Conservation (phyloP, 306 rosid genomes). For the apple (Malus domestica) region DNA sequence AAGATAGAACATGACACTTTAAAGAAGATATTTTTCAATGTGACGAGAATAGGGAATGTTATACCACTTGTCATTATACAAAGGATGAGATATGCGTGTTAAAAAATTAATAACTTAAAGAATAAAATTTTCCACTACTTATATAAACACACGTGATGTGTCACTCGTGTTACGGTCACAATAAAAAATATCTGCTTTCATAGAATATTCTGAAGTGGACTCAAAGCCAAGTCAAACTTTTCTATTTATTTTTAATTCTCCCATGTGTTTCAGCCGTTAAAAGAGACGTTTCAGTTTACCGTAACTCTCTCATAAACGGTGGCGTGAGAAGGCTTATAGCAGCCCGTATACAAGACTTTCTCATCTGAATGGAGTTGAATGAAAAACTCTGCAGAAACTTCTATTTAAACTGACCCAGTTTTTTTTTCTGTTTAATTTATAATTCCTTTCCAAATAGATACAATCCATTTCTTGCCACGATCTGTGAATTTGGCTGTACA, state of each 20-base stretch:
- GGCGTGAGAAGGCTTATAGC: too few species aligned
- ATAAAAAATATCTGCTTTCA: too few species aligned
- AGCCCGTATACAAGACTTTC: background rate
- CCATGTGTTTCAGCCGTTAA: background rate
- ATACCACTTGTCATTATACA: too few species aligned
- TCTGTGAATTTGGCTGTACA: slow-evolving; percentile 10
- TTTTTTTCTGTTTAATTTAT: background rate
- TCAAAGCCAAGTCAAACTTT: background rate
- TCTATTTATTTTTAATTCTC: background rate
- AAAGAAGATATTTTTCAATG: background rate
- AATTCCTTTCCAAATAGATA: background rate
- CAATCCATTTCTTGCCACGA: background rate
- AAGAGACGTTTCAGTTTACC: too few species aligned
- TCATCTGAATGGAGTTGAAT: background rate
- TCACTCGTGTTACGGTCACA: too few species aligned
- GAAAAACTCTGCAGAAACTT: background rate
- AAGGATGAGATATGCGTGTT: too few species aligned
- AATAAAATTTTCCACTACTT: too few species aligned
- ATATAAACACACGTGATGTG: too few species aligned
- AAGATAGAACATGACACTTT: background rate
- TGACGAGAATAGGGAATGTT: fast-evolving
- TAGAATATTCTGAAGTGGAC: background rate
- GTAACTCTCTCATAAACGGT: too few species aligned
- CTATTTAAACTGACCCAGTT: background rate
- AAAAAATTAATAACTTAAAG: too few species aligned